Evolutionary conservation across 2,329 filamentous ascomycete species (phyloP).

Genomic region (Pyricularia pennisetigena): DNA sequence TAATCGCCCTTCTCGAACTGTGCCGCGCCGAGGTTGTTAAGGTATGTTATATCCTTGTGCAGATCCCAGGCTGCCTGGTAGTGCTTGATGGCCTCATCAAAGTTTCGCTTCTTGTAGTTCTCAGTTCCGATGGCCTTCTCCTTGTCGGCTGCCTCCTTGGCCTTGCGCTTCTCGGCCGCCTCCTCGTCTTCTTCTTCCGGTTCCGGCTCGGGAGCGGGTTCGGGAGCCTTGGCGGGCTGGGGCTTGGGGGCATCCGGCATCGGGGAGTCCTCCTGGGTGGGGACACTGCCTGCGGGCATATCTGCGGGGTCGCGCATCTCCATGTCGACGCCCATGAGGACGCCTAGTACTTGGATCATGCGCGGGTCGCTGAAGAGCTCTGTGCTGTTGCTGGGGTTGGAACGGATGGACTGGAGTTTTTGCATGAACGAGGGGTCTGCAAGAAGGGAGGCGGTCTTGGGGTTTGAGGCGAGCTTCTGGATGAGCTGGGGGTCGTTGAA

Average conservation of each 20-base stretch:
- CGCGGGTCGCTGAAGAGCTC: constrained; percentile 81
- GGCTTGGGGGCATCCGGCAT: constrained; percentile 65
- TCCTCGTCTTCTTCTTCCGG: constrained; percentile 71
- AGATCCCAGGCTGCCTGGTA: constrained; percentile 93
- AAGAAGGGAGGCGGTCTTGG: constrained; percentile 78
- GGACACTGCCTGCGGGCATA: constrained; percentile 10
- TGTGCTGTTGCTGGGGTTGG: constrained; percentile 70
- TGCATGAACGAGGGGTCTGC: constrained; percentile 81
- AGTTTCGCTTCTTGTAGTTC: constrained; percentile 96
- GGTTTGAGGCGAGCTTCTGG: constrained; percentile 85
- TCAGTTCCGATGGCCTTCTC: constrained; percentile 92
- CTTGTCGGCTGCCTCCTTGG: constrained; percentile 85
- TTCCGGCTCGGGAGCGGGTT: constrained; percentile 54
- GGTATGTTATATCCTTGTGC: constrained; percentile 92
- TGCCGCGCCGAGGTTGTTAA: constrained; percentile 92
- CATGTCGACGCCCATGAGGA: constrained; percentile 91
- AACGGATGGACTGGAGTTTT: constrained; percentile 73
- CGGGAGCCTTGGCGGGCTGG: constrained; percentile 33
- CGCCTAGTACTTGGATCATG: constrained; percentile 89
- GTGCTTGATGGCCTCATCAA: constrained; percentile 88
- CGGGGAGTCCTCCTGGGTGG: constrained; percentile 56
- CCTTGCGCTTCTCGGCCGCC: constrained; percentile 71
- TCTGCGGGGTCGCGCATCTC: constrained; percentile 38
- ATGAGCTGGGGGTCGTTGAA: constrained; percentile 89
- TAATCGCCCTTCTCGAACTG: constrained; percentile 96